These are phyloP conservation scores for Arachis hypogaea DNA, from an alignment of 306 rosid genomes.

Conservation along the genomic window DNA sequence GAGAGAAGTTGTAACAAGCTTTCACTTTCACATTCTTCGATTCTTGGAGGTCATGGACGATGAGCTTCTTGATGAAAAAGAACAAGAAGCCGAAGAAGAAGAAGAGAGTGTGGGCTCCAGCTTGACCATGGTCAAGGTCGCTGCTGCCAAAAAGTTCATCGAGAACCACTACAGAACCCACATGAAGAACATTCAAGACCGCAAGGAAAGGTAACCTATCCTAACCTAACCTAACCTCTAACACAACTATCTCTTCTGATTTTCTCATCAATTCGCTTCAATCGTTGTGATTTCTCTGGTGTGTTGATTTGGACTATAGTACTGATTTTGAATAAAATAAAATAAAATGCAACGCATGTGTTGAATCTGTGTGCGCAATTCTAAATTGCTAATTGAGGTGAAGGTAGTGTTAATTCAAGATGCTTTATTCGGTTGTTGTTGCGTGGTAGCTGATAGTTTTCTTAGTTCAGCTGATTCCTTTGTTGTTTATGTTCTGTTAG, in stretches of 20 bases:
- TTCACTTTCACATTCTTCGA: neutral
- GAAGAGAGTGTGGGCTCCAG: constrained; percentile 73
- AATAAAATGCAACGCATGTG: neutral
- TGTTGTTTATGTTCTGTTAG: constrained; percentile 25
- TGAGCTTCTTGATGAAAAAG: neutral
- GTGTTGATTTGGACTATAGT: neutral
- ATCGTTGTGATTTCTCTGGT: constrained; percentile 18
- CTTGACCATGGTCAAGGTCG: constrained; percentile 98
- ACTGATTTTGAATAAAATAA: neutral
- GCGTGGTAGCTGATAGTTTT: constrained; percentile 19
- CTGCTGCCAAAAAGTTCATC: constrained; percentile 94
- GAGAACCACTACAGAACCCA: constrained; percentile 96
- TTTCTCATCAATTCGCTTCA: neutral
- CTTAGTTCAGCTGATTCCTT: constrained; percentile 26
- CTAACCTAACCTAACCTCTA: too few species aligned
- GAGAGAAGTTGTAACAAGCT: neutral
- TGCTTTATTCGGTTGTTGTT: constrained; percentile 30
- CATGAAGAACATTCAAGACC: constrained; percentile 94
- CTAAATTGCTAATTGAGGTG: constrained; percentile 37
- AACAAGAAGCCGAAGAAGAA: constrained; percentile 37
- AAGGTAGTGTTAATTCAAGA: constrained; percentile 47
- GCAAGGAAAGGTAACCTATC: constrained; percentile 76
- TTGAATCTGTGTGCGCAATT: constrained; percentile 34
- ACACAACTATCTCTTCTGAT: neutral
- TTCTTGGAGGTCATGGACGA: neutral